A percentile compares a stretch with the other conserved stretches of the same genome.
Evolutionary conservation across 2,329 filamentous ascomycete species (phyloP).

Genomic region (Fusarium albosuccineum): DNA sequence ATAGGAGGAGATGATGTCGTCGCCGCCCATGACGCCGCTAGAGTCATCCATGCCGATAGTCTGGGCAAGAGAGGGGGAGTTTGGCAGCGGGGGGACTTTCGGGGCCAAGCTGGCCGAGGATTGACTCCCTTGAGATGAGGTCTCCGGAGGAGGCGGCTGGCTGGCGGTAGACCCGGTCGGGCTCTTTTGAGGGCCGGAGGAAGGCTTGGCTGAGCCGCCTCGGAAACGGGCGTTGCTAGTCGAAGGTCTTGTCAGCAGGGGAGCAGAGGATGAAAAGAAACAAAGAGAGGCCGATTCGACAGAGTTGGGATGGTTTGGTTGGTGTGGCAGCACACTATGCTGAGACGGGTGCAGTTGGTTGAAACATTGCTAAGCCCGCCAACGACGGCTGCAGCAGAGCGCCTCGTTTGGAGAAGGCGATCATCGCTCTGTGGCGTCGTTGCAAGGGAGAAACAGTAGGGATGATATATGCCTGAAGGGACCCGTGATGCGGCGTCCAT

Average conservation of each 20-base stretch:
- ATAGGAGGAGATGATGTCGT: slow-evolving; percentile 70
- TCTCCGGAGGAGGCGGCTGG: slow-evolving; percentile 63
- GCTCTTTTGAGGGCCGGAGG: slow-evolving; percentile 65
- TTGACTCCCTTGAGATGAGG: slow-evolving; percentile 62
- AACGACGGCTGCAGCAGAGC: slow-evolving; percentile 32
- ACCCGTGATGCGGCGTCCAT: neutral
- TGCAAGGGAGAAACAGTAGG: slow-evolving; percentile 23
- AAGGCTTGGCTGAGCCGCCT: slow-evolving; percentile 65
- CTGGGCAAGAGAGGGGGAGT: slow-evolving; percentile 73
- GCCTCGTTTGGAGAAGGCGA: slow-evolving; percentile 15
- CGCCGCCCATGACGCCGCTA: slow-evolving; percentile 61
- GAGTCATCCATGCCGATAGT: slow-evolving; percentile 77
- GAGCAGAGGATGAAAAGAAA: slow-evolving; percentile 17
- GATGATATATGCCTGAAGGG: slow-evolving; percentile 19
- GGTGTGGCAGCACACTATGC: slow-evolving; percentile 41
- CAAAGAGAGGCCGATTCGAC: slow-evolving; percentile 20
- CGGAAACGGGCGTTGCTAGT: slow-evolving; percentile 70
- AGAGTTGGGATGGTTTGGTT: slow-evolving; percentile 15
- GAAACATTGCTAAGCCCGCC: slow-evolving; percentile 36
- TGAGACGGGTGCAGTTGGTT: slow-evolving; percentile 32
- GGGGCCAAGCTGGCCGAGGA: slow-evolving; percentile 66
- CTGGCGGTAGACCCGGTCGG: slow-evolving; percentile 62
- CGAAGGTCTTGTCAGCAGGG: slow-evolving; percentile 45
- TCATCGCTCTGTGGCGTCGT: slow-evolving; percentile 25
- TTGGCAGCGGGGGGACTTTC: slow-evolving; percentile 72